Percentiles rank a stretch among this genome's conserved stretches.
phyloP scores from a whole-genome alignment of 2,329 filamentous ascomycete genomes.

The Colletotrichum sp. region DNA sequence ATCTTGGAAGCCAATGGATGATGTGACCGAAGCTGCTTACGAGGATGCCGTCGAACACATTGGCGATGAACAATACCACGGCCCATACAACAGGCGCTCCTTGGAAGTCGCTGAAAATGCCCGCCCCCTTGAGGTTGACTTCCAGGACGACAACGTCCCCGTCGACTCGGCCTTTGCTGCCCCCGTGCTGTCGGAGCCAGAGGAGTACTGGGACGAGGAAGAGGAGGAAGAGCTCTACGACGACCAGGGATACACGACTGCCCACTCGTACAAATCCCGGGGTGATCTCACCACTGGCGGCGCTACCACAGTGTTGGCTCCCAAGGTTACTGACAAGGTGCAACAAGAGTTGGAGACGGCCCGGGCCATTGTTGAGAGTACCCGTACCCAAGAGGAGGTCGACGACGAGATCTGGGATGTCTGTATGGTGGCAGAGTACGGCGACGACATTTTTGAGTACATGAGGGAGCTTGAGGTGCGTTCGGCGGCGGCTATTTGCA shows the following conservation, averaged over 20 bases:
- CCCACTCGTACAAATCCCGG: slow-evolving; percentile 77
- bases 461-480: slow-evolving; percentile 87
- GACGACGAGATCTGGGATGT: slow-evolving; percentile 93
- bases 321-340: slow-evolving; percentile 71
- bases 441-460: slow-evolving; percentile 93
- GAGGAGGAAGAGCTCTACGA: slow-evolving; percentile 66
- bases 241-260: slow-evolving; percentile 77
- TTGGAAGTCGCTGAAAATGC: not conserved
- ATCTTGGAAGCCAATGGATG: slow-evolving; percentile 31
- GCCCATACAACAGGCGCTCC: slow-evolving; percentile 1
- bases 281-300: slow-evolving; percentile 64
- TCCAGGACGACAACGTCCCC: not conserved
- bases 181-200: slow-evolving; percentile 42
- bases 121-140: not conserved
- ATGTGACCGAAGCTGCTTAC: slow-evolving; percentile 46
- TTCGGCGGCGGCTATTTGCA: slow-evolving; percentile 1
- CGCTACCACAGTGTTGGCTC: slow-evolving; percentile 68
- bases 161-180: slow-evolving; percentile 2
- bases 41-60: slow-evolving; percentile 51
- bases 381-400: slow-evolving; percentile 73
- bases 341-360: slow-evolving; percentile 74
- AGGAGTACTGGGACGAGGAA: slow-evolving; percentile 82
- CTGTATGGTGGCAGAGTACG: slow-evolving; percentile 97
- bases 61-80: slow-evolving; percentile 25
- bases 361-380: slow-evolving; percentile 69